Evolutionary conservation across 345 rosid species (phyloP).

Genomic region (Pistacia atlantica): DNA sequence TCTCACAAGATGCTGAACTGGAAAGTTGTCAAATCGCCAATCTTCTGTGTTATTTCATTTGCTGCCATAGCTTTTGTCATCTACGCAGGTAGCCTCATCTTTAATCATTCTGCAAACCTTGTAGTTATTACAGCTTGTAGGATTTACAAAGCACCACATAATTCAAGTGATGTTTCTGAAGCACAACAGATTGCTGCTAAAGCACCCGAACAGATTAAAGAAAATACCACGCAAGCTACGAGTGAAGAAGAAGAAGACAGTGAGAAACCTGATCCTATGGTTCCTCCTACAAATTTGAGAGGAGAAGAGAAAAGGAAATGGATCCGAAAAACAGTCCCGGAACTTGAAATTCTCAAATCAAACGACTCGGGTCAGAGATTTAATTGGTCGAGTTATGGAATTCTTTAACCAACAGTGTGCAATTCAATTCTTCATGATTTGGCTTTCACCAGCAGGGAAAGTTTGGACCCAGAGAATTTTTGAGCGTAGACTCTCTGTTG

Average conservation of each 20-base stretch:
- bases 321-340: constrained; percentile 52
- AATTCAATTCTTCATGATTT: constrained; percentile 65
- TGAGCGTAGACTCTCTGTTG: constrained; percentile 55
- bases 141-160: not conserved
- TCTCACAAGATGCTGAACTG: too few species aligned
- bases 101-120: not conserved
- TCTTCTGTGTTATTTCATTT: not conserved
- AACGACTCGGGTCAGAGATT: constrained; percentile 36
- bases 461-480: constrained; percentile 56
- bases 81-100: not conserved
- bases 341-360: constrained; percentile 50
- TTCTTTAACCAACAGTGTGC: constrained; percentile 45
- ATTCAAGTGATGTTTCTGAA: not conserved
- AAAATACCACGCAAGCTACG: not conserved
- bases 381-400: constrained; percentile 38
- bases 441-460: constrained; percentile 56
- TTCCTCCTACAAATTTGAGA: too few species aligned
- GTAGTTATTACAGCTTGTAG: not conserved
- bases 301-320: constrained; percentile 19
- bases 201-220: not conserved
- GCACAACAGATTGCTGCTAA: too few species aligned
- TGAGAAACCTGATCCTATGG: not conserved
- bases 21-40: not conserved
- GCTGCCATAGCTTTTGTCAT: not conserved
- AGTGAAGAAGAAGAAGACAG: not conserved